These are phyloP conservation scores for Nelumbo lutea DNA, from an alignment of 164 flowering plant species.

Conservation along the genomic window DNA sequence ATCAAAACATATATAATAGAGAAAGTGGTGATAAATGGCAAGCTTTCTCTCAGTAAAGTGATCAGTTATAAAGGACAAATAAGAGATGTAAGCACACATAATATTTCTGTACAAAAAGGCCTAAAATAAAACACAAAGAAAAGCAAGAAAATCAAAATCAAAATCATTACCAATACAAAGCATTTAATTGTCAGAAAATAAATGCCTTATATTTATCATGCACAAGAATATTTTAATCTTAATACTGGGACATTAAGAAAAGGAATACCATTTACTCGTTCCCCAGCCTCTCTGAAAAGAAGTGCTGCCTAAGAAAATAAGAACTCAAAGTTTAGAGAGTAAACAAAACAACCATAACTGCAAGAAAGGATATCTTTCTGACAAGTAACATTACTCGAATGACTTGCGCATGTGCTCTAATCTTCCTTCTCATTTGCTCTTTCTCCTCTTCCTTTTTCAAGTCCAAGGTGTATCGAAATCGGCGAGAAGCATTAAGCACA, in stretches of 20 bases:
- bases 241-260: background rate
- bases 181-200: too few species aligned
- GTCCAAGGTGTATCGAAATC: constrained; percentile 95
- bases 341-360: background rate
- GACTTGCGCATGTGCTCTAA: constrained; percentile 90
- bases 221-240: too few species aligned
- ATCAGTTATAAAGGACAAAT: too few species aligned
- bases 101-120: too few species aligned
- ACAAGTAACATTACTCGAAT: constrained; percentile 49
- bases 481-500: constrained; percentile 94
- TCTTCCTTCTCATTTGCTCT: constrained; percentile 55
- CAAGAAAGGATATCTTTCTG: background rate
- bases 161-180: too few species aligned
- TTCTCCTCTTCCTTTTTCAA: constrained; percentile 81
- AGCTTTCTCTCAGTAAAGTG: too few species aligned
- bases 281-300: constrained; percentile 70
- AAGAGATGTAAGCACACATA: too few species aligned
- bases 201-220: too few species aligned
- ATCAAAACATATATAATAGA: too few species aligned
- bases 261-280: constrained; percentile 40
- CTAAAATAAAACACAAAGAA: too few species aligned
- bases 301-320: constrained; percentile 67
- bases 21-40: too few species aligned
- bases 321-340: background rate
- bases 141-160: too few species aligned